Base-by-base conservation (phyloP, 169 alveolate species). In the Cyclospora cayetanensis region DNA sequence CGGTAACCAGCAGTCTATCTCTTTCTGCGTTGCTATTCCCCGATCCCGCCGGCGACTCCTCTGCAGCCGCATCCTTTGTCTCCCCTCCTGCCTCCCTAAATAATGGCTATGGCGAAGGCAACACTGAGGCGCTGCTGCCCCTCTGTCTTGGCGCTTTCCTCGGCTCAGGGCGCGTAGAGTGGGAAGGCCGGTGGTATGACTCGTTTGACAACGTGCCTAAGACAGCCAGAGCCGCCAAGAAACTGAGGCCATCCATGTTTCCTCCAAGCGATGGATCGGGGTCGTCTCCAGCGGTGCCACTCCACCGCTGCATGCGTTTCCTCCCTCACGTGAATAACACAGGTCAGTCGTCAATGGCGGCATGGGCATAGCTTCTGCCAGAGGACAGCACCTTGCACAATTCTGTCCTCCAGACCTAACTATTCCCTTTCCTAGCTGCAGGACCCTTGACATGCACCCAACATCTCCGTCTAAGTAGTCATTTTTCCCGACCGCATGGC, bases 321-420 rank as follows among this genome's bases (percentile, higher is more conserved):
- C 90, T 96, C 35, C 99, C 99, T 20, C 98, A 97, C 92, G 98
- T 96, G 92, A 92, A 96, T 93, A 96, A 98, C 92, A 97, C 99
- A 0, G 93, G 93, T 90, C 50, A 11, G 76, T 7, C n/a, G 76
- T 63, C 11, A 15, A 29, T 25, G n/a, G 15, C 76, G 11, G 76
- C n/a, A 63, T 18, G 11, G 76, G 9, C 18, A 18, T 11, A 18
- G 9, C 18, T 11, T 11, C 25, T 50, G 18, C 18, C 60, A 11
- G 25, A 11, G 60, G 18, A 18, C 18, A 18, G 25, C 25, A 9
- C 18, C 25, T 18, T 9, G 60, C 18, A 18, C 60, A 50, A 9
- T 11, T 9, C 25, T 9, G 9, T 9, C 18, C 9, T 18, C 9
- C 18, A 11, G 25, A 50, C 60, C 25, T 9, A 50, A 9, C 25